Base-by-base conservation (phyloP, 2,329 filamentous ascomycete genomes). In the Pseudopithomyces maydicus region DNA sequence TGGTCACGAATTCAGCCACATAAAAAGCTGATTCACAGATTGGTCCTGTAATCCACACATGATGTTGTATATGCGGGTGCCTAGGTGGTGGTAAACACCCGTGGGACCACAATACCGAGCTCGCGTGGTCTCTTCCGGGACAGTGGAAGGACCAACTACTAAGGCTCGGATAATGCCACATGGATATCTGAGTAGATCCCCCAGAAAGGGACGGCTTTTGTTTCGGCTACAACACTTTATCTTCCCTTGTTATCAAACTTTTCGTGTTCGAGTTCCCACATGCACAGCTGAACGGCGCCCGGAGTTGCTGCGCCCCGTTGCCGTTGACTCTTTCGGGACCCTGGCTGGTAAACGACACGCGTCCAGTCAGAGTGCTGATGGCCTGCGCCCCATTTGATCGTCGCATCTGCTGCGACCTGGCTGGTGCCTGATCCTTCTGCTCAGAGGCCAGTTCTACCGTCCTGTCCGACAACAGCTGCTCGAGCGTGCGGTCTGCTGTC, bases 341-440 rank as follows among this genome's bases (percentile, higher is more conserved):
- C 57, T 47, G 53, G 56, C 43, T 23, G 39, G 15, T 15, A 54
- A 39, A 43, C 42, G 54, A 60, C 62, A 58, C 57, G 62, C 57
- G 62, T 62, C 48, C 38, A 43, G 38, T 51, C 48, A 42, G 26
- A 51, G 52, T 51, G 61, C 61, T 57, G 46, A 61, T 56, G 57
- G 56, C 59, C 59, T 59, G 44, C 57, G 55, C 55, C 63, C 54
- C 52, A 43, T 57, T 55, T 60, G 55, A 56, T 52, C 57, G 57
- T 57, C 42, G 38, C n/a, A n/a, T 56, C 54, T 54, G 45, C 59
- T 57, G 45, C 56, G 57, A 45, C 54, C 43, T 56, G 56, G 61
- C 70, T 68, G 72, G 72, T 73, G 72, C 72, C 72, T 74, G 68
- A 72, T 69, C 47, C 26, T 29, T 20, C 51, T 36, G 44, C 39